Evolutionary conservation across 345 rosid species (phyloP).

Genomic region (Linum usitatissimum): DNA sequence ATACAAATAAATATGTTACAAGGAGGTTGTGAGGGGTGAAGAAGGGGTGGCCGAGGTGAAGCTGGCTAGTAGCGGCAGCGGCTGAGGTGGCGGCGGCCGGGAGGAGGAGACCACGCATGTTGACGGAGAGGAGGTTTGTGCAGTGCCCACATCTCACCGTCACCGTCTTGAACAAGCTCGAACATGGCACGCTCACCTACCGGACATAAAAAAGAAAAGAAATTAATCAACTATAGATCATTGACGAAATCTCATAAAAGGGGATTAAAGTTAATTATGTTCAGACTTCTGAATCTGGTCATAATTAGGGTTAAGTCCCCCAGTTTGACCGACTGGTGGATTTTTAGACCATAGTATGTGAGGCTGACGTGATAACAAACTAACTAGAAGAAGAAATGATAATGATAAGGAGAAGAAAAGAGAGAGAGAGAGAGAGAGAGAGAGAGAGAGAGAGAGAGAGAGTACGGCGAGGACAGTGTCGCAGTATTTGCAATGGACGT

Average conservation of each 20-base stretch:
- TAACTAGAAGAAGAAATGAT: not conserved
- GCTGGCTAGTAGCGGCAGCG: constrained; percentile 31
- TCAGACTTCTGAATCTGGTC: not conserved
- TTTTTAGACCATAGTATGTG: too few species aligned
- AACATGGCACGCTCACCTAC: constrained; percentile 91
- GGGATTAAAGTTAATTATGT: not conserved
- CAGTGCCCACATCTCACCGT: constrained; percentile 97
- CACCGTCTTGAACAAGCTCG: constrained; percentile 93
- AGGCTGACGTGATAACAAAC: not conserved
- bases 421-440: constrained; percentile 16
- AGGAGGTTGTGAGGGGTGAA: constrained; percentile 63
- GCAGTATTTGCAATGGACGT: constrained; percentile 92
- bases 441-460: constrained; percentile 16
- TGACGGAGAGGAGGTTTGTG: constrained; percentile 74
- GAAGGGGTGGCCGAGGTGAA: constrained; percentile 63
- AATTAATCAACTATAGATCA: too few species aligned
- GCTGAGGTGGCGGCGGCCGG: constrained; percentile 31
- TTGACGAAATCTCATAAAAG: too few species aligned
- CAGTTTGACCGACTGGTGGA: too few species aligned
- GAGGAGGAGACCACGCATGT: constrained; percentile 53
- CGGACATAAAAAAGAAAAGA: not conserved
- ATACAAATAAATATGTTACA: constrained; percentile 22
- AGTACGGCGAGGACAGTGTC: constrained; percentile 74
- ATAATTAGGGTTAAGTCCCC: too few species aligned
- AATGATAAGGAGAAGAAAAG: not conserved